phyloP scores from a whole-genome alignment of 345 rosid genomes.

The Erucastrum elatum region DNA sequence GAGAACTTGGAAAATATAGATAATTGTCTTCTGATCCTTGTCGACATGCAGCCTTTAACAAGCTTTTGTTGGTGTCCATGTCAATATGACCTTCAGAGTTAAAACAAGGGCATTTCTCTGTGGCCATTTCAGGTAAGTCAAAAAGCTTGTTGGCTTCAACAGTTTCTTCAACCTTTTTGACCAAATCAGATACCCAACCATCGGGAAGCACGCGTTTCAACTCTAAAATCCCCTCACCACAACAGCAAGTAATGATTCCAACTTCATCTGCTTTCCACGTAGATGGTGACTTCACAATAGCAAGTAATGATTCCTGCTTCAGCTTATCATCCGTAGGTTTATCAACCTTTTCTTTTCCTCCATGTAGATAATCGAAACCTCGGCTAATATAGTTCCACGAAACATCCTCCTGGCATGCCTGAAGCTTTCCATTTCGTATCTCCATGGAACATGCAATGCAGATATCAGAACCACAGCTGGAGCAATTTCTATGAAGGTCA shows the following conservation, averaged over 20 bases:
- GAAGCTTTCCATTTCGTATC: constrained; percentile 52
- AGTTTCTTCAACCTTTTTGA: constrained; percentile 43
- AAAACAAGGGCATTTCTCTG: constrained; percentile 48
- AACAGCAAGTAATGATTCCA: constrained; percentile 57
- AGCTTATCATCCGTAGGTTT: not conserved
- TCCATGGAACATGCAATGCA: constrained; percentile 63
- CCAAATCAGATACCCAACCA: constrained; percentile 44
- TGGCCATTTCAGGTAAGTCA: constrained; percentile 8
- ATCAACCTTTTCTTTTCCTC: constrained; percentile 21
- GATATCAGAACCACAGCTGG: constrained; percentile 50
- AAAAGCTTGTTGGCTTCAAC: constrained; percentile 8
- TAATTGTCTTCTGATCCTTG: constrained; percentile 55
- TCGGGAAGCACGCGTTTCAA: constrained; percentile 46
- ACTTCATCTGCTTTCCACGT: constrained; percentile 57
- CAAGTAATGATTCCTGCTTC: constrained; percentile 54
- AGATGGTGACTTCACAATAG: constrained; percentile 33
- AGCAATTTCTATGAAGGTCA: constrained; percentile 60
- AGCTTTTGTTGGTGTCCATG: constrained; percentile 7
- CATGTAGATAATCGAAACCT: constrained; percentile 49
- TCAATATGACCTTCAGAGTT: constrained; percentile 43
- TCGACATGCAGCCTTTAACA: constrained; percentile 61
- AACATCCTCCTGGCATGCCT: constrained; percentile 41
- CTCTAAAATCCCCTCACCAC: constrained; percentile 48
- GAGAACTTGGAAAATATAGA: constrained; percentile 59
- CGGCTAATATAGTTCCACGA: constrained; percentile 23